These are phyloP conservation scores for Fusarium nodosum DNA, from an alignment of 2,329 filamentous ascomycete genomes.

Conservation along the genomic window DNA sequence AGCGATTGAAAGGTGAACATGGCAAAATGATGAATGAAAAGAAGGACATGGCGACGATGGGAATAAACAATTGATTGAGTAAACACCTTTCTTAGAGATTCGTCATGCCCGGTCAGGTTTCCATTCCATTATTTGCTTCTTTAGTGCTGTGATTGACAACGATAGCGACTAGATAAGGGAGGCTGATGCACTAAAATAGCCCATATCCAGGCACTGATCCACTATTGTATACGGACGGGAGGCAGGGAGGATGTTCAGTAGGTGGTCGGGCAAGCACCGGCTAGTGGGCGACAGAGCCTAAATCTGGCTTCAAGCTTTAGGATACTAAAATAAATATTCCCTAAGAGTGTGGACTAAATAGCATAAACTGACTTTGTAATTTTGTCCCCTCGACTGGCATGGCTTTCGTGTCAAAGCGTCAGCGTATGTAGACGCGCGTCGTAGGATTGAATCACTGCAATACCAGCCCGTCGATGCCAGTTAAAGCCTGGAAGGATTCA, in stretches of 20 bases:
- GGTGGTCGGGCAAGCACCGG: not conserved
- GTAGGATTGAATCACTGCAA: not conserved
- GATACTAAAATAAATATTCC: too few relatives aligned
- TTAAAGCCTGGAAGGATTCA: not conserved
- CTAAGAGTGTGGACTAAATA: too few relatives aligned
- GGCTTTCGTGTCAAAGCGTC: not conserved
- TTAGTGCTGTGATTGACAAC: not conserved
- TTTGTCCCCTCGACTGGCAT: too few relatives aligned
- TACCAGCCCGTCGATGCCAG: not conserved
- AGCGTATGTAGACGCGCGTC: not conserved
- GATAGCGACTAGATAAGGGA: constrained; percentile 1
- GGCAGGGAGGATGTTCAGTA: too few relatives aligned
- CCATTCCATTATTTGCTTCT: constrained; percentile 1
- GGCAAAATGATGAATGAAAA: not conserved
- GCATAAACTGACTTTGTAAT: too few relatives aligned
- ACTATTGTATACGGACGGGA: not conserved
- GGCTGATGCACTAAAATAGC: not conserved
- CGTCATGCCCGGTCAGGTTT: not conserved
- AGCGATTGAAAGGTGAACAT: constrained; percentile 33
- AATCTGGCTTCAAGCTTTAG: too few relatives aligned
- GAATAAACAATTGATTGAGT: too few relatives aligned
- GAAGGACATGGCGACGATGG: constrained; percentile 1
- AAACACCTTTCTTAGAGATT: not conserved
- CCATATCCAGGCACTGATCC: not conserved
- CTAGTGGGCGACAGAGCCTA: too few relatives aligned